Conservation (phyloP, 208 protist species). For the Acanthamoeba lenticulata region DNA sequence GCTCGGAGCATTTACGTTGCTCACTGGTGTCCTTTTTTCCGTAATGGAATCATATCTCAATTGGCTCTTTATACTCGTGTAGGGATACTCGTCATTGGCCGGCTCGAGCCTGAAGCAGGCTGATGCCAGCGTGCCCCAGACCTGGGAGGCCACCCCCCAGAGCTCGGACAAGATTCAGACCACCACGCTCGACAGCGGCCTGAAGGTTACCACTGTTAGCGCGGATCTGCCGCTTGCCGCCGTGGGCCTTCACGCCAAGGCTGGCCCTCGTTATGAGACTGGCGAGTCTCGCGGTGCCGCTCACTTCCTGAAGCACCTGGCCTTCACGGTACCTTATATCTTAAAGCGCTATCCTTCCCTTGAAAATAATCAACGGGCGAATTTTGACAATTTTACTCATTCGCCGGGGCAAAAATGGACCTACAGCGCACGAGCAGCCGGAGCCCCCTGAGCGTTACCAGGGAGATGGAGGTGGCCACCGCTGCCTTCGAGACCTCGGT, state of each 20-base stretch:
- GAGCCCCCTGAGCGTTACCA: not conserved
- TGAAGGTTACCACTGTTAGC: not conserved
- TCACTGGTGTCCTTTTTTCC: not conserved
- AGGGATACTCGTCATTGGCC: not conserved
- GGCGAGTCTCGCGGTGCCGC: slow-evolving; percentile 10
- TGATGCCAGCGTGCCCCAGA: not conserved
- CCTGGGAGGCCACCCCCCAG: not conserved
- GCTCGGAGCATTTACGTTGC: not conserved
- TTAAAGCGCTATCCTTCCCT: no score
- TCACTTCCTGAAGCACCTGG: not conserved
- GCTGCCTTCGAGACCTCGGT: not conserved
- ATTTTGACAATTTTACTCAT: no score
- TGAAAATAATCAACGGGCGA: no score
- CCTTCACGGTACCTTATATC: not conserved
- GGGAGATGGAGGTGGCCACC: not conserved
- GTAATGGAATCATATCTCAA: not conserved
- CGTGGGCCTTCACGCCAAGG: not conserved
- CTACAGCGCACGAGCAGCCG: not conserved
- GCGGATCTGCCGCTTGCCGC: not conserved
- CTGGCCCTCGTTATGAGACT: slow-evolving; percentile 10
- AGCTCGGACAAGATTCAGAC: not conserved
- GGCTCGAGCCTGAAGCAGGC: not conserved
- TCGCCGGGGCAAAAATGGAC: no score
- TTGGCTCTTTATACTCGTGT: not conserved
- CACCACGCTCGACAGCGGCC: not conserved